Evolutionary conservation across 495 filamentous ascomycete species (phyloP), one percentile per base, ranked within the genome.

Genomic region (Collariella sp.): DNA sequence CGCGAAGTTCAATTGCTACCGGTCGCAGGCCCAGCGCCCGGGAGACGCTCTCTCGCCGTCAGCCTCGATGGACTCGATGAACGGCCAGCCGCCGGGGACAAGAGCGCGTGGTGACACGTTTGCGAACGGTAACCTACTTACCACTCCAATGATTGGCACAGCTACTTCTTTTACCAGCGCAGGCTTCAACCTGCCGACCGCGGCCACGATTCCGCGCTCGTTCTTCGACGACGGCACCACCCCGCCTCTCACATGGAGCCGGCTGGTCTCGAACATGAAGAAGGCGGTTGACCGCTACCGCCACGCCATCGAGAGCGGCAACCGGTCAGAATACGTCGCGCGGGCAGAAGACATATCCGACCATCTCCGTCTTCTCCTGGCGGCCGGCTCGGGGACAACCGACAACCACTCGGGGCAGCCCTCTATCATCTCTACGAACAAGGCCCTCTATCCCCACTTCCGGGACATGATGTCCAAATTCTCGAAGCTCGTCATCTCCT

Each of bases 381-480:
- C 89, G 29, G 94, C 94, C 45, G 93, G 90, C 4, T 98, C 93
- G 9, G 88, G 88, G 46, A 97, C 93, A 3, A 98, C 93, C 1
- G 93, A 98, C 66, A 97, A 97, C 61, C 93, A 98, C 67, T 98
- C 93, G 11, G 94, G 94, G 41, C 93, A 96, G 57, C 93, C 94
- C 26, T 97, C 93, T n/a, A 96, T 97, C 65, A 98, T 98, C 50
- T 93, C 89, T 7, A 91, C 89, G 7, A 98, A 98, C 70, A 95
- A 95, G 70, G 84, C 88, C 2, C 75, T 98, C 40, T 96, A 97
- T 62, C 93, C 94, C 26, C 89, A 97, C 72, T 98, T 96, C 70
- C 81, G 94, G 46, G 94, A 96, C 65, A 96, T 96, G 86, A 98
- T 98, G 93, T 97, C 93, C 5, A 88, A 93, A 60, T 97, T 97